Evolutionary conservation across 768 basidiomycete genomes (phyloP), one percentile per base, ranked within the genome.

Genomic region (Lactarius hengduanensis): DNA sequence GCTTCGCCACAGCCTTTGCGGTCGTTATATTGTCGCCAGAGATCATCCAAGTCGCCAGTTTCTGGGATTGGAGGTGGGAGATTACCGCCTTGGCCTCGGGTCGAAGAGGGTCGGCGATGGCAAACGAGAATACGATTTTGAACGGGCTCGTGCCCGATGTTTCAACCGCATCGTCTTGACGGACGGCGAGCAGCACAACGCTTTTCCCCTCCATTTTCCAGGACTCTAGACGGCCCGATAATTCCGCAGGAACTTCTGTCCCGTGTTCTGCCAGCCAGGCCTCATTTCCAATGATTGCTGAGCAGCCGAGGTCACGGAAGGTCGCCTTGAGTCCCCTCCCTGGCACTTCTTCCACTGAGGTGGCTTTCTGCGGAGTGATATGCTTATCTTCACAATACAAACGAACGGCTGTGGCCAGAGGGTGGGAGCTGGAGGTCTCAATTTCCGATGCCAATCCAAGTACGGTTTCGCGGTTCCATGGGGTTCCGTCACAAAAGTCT

Each of bases 1-100:
- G 77, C 64, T 75, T 76, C 0, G 89, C 92, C 30, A 95, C 87
- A 18, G 91, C 89, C 57, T 77, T 77, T 0, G 91, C 91, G 0
- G 93, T 93, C 3, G 72, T 73, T 63, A 83, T 81, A 65, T 86
- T 85, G 72, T 95, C 93, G 3, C 94, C 94, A 16, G 91, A 90
- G 32, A 94, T 84, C 84, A 95, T 92, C 85, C 87, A 92, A 0
- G 87, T 84, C 26, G 77, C 79, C 41, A 92, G 82, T 0, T 84
- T 84, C 47, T 79, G 78, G 3, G 78, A 74, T 36, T 81, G 83
- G 43, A 93, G 78, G 50, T 73, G 72, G n/a, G 77, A 72, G 43
- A 95, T 76, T 15, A 91, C 85, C 2, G 72, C 72, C 10, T 73
- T 69, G 0, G 91, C 87, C 67, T 91, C 86, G 0, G 77, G 73